Evolutionary conservation across 768 basidiomycete species (phyloP), one percentile per base, ranked within the genome.

Genomic region (Punctularia strigosozonata): DNA sequence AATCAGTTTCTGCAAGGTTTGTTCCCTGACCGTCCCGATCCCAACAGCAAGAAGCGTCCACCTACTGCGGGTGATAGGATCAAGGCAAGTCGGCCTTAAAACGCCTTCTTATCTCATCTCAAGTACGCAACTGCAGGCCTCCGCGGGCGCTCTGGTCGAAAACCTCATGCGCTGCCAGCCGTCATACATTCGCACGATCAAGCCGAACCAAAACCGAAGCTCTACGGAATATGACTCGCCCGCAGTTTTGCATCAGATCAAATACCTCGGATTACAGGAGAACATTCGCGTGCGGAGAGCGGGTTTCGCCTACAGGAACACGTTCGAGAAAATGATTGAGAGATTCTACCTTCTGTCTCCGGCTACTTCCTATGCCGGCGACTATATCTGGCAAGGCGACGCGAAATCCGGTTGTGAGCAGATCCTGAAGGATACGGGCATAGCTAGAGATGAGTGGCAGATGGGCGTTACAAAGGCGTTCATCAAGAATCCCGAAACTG

Each of bases 381-480:
- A 99, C 59, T 99, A 99, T 56, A 99, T 75, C 25, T 99, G 95
- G 95, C 66, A 77, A 38, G 90, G 92, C 5, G 87, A 92, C 50
- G 52, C 90, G 10, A 80, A 81, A 56, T 84, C 89, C 4, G 95
- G 88, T 12, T 99, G 95, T 55, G 77, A 89, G 57, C 76, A 77
- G 48, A 98, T 99, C 44, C 64, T 99, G 37, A 85, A 75, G 45
- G 95, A 98, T 52, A 94, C 91, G 10, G 94, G 95, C 20, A 98
- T 99, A 50, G 75, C 87, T 5, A 82, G 77, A 50, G 94, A 98
- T 37, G 94, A 99, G 57, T 99, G 95, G 95, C 95, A 99, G 59
- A 95, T 98, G 92, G 95, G 95, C 38, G 77, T 82, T 3, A 95
- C 92, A 2, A 98, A 99, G 54, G 94, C 94, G 0, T 99, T 99